Evolutionary conservation across 1,139 yeast genomes (phyloP).

Genomic region (Arxiozyma bovina): DNA sequence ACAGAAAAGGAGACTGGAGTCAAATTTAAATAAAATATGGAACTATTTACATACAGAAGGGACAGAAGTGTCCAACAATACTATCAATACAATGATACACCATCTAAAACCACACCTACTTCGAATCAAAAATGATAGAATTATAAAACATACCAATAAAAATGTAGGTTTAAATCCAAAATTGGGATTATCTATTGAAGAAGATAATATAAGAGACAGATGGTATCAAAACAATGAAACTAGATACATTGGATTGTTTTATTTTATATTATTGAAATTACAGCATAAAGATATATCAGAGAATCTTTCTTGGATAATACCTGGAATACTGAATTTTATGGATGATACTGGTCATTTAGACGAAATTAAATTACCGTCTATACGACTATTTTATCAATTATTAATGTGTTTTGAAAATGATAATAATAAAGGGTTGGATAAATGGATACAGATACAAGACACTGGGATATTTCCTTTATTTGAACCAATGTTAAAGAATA

Average conservation of each 20-base stretch:
- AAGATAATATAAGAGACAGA: slow-evolving; percentile 14
- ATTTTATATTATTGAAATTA: slow-evolving; percentile 15
- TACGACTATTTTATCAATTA: slow-evolving; percentile 15
- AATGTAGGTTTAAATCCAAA: slow-evolving; percentile 14
- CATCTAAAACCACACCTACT: slow-evolving; percentile 8
- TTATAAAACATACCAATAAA: not conserved
- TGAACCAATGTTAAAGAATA: slow-evolving; percentile 20
- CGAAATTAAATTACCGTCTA: slow-evolving; percentile 21
- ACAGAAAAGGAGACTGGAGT: not conserved
- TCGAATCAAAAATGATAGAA: slow-evolving; percentile 5
- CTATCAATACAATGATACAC: not conserved
- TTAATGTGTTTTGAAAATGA: slow-evolving; percentile 11
- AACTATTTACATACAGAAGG: not conserved
- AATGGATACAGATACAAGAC: slow-evolving; percentile 20
- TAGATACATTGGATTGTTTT: slow-evolving; percentile 22
- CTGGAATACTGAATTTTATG: slow-evolving; percentile 28
- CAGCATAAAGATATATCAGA: slow-evolving; percentile 18
- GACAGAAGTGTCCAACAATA: not conserved
- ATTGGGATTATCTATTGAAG: slow-evolving; percentile 11
- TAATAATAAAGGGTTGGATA: not conserved
- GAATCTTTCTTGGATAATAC: slow-evolving; percentile 29
- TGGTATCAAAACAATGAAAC: slow-evolving; percentile 25
- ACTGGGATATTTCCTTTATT: slow-evolving; percentile 23
- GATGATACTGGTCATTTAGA: slow-evolving; percentile 25
- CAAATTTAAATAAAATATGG: not conserved